These are phyloP conservation scores for Microcyclosporella mali DNA, from an alignment of 2,329 filamentous ascomycete genomes.

Conservation along the genomic window DNA sequence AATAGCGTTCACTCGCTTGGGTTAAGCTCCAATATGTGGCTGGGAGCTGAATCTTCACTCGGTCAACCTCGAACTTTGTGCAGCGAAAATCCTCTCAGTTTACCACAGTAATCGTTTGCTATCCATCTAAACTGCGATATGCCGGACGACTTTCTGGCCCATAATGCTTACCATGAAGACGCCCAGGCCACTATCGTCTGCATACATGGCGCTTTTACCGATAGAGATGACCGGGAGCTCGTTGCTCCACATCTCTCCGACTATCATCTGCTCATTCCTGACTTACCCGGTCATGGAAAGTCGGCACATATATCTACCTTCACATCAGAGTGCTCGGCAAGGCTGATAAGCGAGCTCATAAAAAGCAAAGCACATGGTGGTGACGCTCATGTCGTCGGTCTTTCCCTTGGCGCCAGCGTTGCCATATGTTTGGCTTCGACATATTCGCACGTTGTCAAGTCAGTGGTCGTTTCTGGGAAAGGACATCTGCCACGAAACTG, in stretches of 20 bases:
- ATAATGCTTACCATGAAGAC: slow-evolving; percentile 8
- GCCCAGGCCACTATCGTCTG: slow-evolving; percentile 17
- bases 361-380: slow-evolving; percentile 13
- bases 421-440: slow-evolving; percentile 18
- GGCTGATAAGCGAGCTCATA: slow-evolving; percentile 21
- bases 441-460: slow-evolving; percentile 18
- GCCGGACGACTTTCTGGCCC: slow-evolving; percentile 4
- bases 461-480: slow-evolving; percentile 21
- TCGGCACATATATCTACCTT: slow-evolving; percentile 18
- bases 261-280: slow-evolving; percentile 24
- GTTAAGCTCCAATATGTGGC: too few relatives aligned
- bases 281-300: slow-evolving; percentile 20
- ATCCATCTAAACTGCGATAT: too few relatives aligned
- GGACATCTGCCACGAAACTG: slow-evolving; percentile 8
- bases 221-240: slow-evolving; percentile 20
- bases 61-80: too few relatives aligned
- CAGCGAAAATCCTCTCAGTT: too few relatives aligned
- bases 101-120: too few relatives aligned
- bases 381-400: slow-evolving; percentile 22
- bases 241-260: slow-evolving; percentile 17
- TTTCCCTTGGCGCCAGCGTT: slow-evolving; percentile 24
- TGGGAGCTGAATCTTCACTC: too few relatives aligned
- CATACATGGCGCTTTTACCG: slow-evolving; percentile 21
- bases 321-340: slow-evolving; percentile 14
- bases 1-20: background rate